A percentile compares a stretch with the other conserved stretches of the same genome.
These are phyloP conservation scores for Diplosphaera chodatii DNA, from an alignment of 139 green algal species.

Conservation along the genomic window DNA sequence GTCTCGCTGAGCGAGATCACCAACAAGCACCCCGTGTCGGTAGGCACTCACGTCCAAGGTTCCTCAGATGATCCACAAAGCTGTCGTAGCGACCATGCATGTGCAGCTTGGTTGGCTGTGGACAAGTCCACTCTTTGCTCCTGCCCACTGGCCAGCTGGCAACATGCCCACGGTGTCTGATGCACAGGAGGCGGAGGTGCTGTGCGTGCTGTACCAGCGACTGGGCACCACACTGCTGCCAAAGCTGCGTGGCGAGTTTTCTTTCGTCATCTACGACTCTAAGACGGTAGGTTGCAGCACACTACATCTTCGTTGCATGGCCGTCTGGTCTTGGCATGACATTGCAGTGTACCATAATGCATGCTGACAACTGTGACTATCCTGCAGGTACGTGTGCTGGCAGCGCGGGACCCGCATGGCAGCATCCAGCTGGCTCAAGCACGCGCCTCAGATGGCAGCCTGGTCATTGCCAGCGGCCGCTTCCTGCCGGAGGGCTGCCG, in stretches of 20 bases:
- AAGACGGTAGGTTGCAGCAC: slow-evolving; percentile 14
- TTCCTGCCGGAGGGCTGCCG: not conserved
- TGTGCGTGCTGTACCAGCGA: slow-evolving; percentile 15
- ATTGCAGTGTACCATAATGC: too few species aligned
- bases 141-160: too few species aligned
- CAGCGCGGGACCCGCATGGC: slow-evolving; percentile 1
- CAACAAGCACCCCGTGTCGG: not conserved
- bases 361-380: too few species aligned
- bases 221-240: slow-evolving; percentile 13
- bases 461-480: slow-evolving; percentile 5
- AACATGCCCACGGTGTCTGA: not conserved
- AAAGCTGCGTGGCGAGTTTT: slow-evolving; percentile 19
- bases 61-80: not conserved
- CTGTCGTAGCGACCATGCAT: too few species aligned
- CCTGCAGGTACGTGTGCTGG: slow-evolving; percentile 14
- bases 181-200: slow-evolving; percentile 11
- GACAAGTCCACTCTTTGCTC: too few species aligned
- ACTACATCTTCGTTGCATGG: too few species aligned
- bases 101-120: too few species aligned
- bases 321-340: too few species aligned
- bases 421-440: slow-evolving; percentile 8
- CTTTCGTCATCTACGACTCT: slow-evolving; percentile 18
- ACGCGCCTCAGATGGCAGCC: slow-evolving; percentile 5
- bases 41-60: not conserved
- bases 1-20: not conserved